Evolutionary conservation across 352 stramenopile genomes (phyloP), one percentile per base, ranked within the genome.

Genomic region (Saprolegnia diclina): DNA sequence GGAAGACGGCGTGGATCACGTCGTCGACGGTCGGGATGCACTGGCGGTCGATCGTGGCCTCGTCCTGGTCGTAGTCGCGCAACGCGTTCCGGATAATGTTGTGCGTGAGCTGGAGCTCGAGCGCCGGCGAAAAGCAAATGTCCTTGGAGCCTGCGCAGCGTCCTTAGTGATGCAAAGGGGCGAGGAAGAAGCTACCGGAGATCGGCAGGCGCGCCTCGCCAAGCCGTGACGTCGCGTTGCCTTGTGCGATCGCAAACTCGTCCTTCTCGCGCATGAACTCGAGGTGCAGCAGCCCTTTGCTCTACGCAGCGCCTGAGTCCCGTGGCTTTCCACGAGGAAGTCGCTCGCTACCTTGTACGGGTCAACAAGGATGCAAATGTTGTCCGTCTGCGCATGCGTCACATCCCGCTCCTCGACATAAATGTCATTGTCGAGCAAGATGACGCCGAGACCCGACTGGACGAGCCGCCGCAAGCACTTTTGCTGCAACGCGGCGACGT

Each of bases 11-110:
- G 13, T 91, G 79, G 24, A 95, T 76, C 5, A 91, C 76, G 55
- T 95, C 87, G 32, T 74, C 80, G 35, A 91, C 81, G 0, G 82
- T 90, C 19, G 92, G 75, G 64, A 91, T 82, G 54, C 87, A 90
- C 68, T 92, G 92, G 19, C 91, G 78, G 64, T 92, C 85, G 35
- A 92, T 83, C 18, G 91, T 80, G 82, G 84, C 91, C 64, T 91
- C 87, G 56, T 95, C 87, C 70, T 92, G 92, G 66, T 95, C 87
- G 46, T 92, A 95, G 71, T 95, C 87, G 35, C 80, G 81, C 24
- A 93, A 87, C 0, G 87, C 87, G 62, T 95, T 95, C 67, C 91
- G 79, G 57, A 95, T 95, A 54, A 95, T 95, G 57, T 95, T 95
- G 76, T 95, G 87, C 32, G 87, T 95, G 7, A 95, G 71, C 56